phyloP scores from a whole-genome alignment of 495 filamentous ascomycete genomes.

The Penicillium steckii region DNA sequence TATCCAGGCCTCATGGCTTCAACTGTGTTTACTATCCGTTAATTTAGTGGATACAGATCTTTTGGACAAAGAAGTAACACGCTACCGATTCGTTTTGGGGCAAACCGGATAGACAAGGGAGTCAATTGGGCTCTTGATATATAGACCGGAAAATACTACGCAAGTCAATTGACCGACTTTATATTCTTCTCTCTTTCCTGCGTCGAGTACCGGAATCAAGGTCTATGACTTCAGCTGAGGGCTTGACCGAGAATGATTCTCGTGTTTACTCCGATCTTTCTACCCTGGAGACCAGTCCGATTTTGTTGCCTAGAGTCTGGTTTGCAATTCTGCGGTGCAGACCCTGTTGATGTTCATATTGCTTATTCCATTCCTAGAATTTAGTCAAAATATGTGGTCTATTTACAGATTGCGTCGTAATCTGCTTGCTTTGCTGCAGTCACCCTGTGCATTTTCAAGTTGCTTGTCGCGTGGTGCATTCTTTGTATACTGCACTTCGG shows the following conservation, averaged over 20 bases:
- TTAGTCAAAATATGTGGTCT: neutral
- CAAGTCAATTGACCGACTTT: neutral
- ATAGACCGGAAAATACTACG: neutral
- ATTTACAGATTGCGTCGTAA: neutral
- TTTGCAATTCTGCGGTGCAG: neutral
- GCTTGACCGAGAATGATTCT: neutral
- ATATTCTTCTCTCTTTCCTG: neutral
- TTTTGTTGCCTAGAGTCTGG: neutral
- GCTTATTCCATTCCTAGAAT: neutral
- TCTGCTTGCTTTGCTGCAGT: neutral
- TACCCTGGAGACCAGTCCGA: neutral
- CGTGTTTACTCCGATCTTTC: neutral
- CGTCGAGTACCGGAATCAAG: neutral
- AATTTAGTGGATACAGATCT: neutral
- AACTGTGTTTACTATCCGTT: neutral
- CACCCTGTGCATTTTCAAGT: neutral
- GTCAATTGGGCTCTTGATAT: neutral
- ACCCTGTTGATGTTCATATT: neutral
- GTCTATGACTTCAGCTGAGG: neutral
- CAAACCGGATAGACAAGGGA: neutral
- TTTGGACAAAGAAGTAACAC: neutral
- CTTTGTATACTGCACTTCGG: too few relatives aligned
- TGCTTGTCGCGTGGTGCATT: too few relatives aligned
- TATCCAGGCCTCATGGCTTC: neutral
- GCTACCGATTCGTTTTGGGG: neutral